phyloP scores from a whole-genome alignment of 805 yeast species.

The Barnettozyma siamensis region DNA sequence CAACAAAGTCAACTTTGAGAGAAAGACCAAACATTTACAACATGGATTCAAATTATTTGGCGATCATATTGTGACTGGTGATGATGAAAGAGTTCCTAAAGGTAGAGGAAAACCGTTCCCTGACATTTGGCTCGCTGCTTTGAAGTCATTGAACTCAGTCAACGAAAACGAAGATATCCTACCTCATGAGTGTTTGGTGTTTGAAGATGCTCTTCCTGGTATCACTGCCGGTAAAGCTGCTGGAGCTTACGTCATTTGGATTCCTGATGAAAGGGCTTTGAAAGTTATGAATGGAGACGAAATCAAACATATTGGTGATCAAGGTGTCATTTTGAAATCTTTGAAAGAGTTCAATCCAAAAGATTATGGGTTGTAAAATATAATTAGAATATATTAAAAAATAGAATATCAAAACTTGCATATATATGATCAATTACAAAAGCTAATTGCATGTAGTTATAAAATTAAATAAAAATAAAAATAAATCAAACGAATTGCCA shows the following conservation, averaged over 20 bases:
- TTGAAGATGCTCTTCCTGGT: conserved; percentile 96
- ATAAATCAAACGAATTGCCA: too few species aligned
- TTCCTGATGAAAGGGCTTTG: conserved; percentile 76
- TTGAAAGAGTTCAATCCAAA: conserved; percentile 47
- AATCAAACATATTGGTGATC: conserved; percentile 42
- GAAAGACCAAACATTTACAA: conserved; percentile 67
- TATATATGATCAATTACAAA: too few species aligned
- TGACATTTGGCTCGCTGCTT: conserved; percentile 84
- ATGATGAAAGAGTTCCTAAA: conserved; percentile 71
- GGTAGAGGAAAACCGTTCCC: conserved; percentile 95
- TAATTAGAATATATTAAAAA: not conserved
- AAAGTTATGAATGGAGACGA: conserved; percentile 47
- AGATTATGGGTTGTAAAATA: conserved; percentile 36
- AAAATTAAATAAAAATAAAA: too few species aligned
- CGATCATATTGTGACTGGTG: conserved; percentile 75
- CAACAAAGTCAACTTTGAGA: conserved; percentile 47
- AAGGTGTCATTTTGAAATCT: conserved; percentile 51
- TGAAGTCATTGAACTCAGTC: conserved; percentile 62
- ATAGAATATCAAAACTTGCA: not conserved
- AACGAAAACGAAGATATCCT: conserved; percentile 49
- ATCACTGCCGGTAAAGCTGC: conserved; percentile 79
- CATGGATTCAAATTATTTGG: conserved; percentile 63
- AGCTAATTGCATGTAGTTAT: too few species aligned
- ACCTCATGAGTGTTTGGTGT: conserved; percentile 79
- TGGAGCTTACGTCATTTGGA: conserved; percentile 87